These are phyloP conservation scores for Solanum lycopersicoides DNA, from an alignment of 257 asterid species.

Conservation along the genomic window DNA sequence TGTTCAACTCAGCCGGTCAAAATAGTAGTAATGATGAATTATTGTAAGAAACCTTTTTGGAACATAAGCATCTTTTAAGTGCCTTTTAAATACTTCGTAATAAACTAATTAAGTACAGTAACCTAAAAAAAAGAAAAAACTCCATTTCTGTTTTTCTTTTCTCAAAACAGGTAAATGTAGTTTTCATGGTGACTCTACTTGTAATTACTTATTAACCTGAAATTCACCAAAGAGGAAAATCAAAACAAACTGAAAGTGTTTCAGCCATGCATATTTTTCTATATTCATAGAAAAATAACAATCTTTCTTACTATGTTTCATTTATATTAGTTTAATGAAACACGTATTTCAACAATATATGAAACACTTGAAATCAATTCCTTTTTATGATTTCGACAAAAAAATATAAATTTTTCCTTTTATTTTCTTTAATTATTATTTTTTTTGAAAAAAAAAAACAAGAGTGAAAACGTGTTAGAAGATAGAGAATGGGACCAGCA, in stretches of 20 bases:
- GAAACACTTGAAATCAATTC: background rate
- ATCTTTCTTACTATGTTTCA: background rate
- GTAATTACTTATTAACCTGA: background rate
- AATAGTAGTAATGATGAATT: background rate
- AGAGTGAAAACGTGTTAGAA: background rate
- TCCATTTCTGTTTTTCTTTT: background rate
- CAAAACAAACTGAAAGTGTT: background rate
- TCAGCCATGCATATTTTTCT: background rate
- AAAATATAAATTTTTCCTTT: background rate
- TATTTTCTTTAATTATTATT: too few species aligned
- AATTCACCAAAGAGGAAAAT: background rate
- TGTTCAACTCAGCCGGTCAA: background rate
- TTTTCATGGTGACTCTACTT: background rate
- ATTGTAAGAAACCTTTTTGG: background rate
- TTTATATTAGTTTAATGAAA: background rate
- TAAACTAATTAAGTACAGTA: background rate
- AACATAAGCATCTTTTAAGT: background rate
- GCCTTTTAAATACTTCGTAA: background rate
- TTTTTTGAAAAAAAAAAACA: background rate
- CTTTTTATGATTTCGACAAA: background rate
- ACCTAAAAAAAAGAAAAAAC: background rate
- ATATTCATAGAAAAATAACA: background rate
- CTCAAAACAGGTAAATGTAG: background rate
- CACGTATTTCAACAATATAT: background rate
- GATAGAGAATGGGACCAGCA: background rate